Percentiles rank a stretch among this genome's conserved stretches.
These are phyloP conservation scores for Pulicaria dysenterica DNA, from an alignment of 129 eudicot species.

Conservation along the genomic window DNA sequence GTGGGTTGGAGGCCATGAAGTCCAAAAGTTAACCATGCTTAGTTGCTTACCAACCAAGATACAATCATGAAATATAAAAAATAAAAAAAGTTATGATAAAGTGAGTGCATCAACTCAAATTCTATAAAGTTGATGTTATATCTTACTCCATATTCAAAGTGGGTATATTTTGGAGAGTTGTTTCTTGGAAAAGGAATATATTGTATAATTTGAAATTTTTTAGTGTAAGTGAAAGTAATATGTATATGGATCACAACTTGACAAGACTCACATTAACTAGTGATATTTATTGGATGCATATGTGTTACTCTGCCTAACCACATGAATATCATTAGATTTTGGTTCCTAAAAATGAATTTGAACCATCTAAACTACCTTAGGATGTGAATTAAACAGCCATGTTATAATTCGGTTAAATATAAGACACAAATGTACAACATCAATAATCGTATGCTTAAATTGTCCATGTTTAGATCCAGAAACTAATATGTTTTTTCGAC, in stretches of 20 bases:
- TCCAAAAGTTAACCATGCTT: constrained; percentile 31
- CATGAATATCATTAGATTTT: too few species aligned
- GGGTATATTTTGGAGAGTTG: neutral
- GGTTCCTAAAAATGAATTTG: too few species aligned
- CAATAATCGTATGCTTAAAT: too few species aligned
- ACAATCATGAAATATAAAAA: constrained; percentile 22
- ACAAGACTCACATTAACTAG: neutral
- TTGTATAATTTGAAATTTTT: neutral
- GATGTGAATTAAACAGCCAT: too few species aligned
- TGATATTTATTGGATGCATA: too few species aligned
- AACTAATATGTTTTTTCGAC: too few species aligned
- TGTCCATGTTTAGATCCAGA: too few species aligned
- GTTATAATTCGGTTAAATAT: too few species aligned
- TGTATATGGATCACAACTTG: neutral
- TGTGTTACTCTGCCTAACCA: too few species aligned
- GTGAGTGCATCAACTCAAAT: constrained; percentile 20
- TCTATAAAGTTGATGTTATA: neutral
- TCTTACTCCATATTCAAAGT: neutral
- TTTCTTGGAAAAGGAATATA: neutral
- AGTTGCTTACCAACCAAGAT: constrained; percentile 39
- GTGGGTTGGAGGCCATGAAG: constrained; percentile 34
- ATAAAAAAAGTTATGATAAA: constrained; percentile 10
- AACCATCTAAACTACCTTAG: too few species aligned
- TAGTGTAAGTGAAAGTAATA: neutral
- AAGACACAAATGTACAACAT: too few species aligned